These are phyloP conservation scores for Coemansia nantahalensis DNA, from an alignment of 192 early-diverging fungal genomes.

Conservation along the genomic window DNA sequence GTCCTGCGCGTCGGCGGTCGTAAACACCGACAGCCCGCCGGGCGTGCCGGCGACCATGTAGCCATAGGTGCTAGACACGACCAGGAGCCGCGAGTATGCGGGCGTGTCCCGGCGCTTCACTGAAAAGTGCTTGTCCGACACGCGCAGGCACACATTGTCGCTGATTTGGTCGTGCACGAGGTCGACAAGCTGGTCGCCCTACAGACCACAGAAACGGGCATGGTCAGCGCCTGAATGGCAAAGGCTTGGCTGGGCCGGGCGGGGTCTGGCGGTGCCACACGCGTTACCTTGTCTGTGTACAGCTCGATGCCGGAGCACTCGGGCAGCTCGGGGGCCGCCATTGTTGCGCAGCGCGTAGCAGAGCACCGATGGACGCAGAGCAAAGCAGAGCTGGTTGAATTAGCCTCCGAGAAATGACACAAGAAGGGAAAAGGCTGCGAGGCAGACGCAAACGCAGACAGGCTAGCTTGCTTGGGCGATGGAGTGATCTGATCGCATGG, in stretches of 20 bases:
- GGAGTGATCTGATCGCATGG: too few relatives aligned
- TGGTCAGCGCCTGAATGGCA: too few relatives aligned
- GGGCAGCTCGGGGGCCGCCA: conserved; percentile 2
- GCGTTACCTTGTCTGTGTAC: conserved; percentile 36
- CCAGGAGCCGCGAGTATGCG: conserved; percentile 55
- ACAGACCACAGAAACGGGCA: too few relatives aligned
- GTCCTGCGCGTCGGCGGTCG: conserved; percentile 32
- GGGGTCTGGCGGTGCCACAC: too few relatives aligned
- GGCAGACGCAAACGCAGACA: too few relatives aligned
- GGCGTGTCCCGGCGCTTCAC: conserved; percentile 42
- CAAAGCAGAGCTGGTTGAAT: too few relatives aligned
- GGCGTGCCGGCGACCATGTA: conserved; percentile 66
- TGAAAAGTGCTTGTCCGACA: conserved; percentile 33
- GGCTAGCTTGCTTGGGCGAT: too few relatives aligned
- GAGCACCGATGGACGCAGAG: too few relatives aligned
- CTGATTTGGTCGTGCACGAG: conserved; percentile 41
- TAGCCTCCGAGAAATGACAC: too few relatives aligned
- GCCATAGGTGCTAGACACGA: conserved; percentile 61
- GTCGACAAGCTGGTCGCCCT: conserved; percentile 43
- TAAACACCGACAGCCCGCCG: conserved; percentile 32
- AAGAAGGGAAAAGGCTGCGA: too few relatives aligned
- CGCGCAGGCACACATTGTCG: conserved; percentile 38
- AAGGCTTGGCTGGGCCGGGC: too few relatives aligned
- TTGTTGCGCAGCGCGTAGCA: not conserved
- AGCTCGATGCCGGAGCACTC: conserved; percentile 21